Evolutionary conservation across 176 grass and related monocot genomes (phyloP).

Genomic region (Phyllostachys edulis): DNA sequence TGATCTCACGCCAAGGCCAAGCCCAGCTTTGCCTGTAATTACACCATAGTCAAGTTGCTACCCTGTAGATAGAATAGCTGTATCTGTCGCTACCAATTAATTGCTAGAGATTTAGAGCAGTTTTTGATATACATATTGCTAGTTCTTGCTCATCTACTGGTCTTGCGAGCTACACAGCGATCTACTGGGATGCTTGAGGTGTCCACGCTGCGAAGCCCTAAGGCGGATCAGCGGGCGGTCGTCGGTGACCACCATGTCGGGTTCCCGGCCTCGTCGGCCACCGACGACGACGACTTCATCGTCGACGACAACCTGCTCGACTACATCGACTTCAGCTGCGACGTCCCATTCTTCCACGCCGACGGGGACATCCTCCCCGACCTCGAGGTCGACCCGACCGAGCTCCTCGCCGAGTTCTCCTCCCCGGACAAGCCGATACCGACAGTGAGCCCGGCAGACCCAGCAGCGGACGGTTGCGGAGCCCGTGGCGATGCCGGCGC

Average conservation of each 20-base stretch:
- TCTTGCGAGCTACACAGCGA: slow-evolving; percentile 2
- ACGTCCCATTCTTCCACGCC: slow-evolving; percentile 48
- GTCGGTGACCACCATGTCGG: slow-evolving; percentile 30
- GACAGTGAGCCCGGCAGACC: neutral
- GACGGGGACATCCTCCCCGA: slow-evolving; percentile 78
- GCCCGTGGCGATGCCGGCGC: neutral
- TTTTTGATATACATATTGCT: neutral
- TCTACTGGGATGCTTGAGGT: slow-evolving; percentile 67
- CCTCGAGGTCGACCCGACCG: slow-evolving; percentile 83
- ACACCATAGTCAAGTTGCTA: neutral
- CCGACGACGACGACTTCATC: slow-evolving; percentile 32
- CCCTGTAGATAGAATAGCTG: neutral
- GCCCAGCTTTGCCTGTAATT: neutral
- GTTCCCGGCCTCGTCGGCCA: slow-evolving; percentile 24
- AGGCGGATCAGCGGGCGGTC: slow-evolving; percentile 1
- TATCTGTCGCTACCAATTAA: neutral
- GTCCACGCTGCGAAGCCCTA: slow-evolving; percentile 62
- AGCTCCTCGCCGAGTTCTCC: slow-evolving; percentile 75
- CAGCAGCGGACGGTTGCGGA: neutral
- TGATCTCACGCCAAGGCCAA: neutral
- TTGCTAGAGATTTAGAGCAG: slow-evolving; percentile 2
- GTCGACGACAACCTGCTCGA: slow-evolving; percentile 51
- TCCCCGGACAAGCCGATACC: neutral
- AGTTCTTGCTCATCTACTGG: slow-evolving; percentile 2
- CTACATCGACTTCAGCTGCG: slow-evolving; percentile 86